Conservation (phyloP, 2,329 filamentous ascomycete species). For the Neospermospora avenae region DNA sequence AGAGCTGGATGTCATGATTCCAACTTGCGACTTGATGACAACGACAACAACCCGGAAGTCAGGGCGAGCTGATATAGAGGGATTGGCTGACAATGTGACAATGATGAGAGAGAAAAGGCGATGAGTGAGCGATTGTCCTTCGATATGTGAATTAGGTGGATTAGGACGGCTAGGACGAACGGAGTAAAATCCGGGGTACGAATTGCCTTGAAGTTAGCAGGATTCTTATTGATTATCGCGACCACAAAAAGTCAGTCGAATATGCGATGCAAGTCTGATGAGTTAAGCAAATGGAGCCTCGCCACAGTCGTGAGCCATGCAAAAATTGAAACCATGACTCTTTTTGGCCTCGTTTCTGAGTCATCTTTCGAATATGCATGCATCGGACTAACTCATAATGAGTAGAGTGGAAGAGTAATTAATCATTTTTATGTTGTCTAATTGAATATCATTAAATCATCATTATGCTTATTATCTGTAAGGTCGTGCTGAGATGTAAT, state of each 20-base stretch:
- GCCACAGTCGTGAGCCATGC: background rate
- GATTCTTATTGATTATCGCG: background rate
- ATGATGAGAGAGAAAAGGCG: background rate
- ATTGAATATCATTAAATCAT: background rate
- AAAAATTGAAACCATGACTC: background rate
- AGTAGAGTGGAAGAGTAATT: background rate
- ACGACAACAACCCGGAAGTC: background rate
- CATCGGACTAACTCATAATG: background rate
- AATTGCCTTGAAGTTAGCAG: background rate
- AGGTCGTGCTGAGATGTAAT: background rate
- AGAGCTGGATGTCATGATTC: conserved; percentile 8
- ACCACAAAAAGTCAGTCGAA: background rate
- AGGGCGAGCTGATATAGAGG: background rate
- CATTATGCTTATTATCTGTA: background rate
- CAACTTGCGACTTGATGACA: background rate
- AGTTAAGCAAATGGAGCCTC: conserved; percentile 5
- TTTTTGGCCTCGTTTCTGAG: background rate
- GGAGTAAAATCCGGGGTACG: background rate
- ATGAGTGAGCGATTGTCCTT: background rate
- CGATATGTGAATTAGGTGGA: background rate
- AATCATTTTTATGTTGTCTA: background rate
- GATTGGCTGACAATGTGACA: background rate
- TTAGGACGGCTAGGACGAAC: no score
- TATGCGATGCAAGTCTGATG: background rate
- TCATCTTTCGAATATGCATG: background rate